Conservation (phyloP, 2,329 filamentous ascomycete genomes). For the Alternaria solani region DNA sequence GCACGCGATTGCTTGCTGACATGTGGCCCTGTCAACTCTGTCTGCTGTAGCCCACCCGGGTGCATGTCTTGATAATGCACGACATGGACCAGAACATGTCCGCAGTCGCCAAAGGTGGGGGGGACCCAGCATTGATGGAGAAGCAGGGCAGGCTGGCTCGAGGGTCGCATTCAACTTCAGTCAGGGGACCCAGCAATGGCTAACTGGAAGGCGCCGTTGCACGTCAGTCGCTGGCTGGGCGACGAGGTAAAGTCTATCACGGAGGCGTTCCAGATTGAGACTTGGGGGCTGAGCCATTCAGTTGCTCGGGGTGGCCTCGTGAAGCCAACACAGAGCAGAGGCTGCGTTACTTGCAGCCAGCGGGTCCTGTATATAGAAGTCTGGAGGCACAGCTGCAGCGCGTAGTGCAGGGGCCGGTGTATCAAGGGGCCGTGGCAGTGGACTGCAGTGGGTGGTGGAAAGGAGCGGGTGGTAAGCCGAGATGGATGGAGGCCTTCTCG, state of each 20-base stretch:
- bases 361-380: conserved; percentile 4
- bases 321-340: background rate
- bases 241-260: conserved; percentile 4
- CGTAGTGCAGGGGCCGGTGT: conserved; percentile 11
- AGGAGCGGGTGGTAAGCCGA: conserved; percentile 2
- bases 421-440: conserved; percentile 3
- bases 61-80: conserved; percentile 10
- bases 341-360: background rate
- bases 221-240: conserved; percentile 6
- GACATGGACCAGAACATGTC: conserved; percentile 7
- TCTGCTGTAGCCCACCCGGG: background rate
- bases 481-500: background rate
- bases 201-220: background rate
- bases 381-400: conserved; percentile 10
- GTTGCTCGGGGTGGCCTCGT: background rate
- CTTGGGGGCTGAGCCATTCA: background rate
- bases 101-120: background rate
- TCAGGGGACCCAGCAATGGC: background rate
- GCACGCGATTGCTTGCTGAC: conserved; percentile 11
- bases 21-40: background rate
- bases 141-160: background rate
- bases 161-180: conserved; percentile 2
- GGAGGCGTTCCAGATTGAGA: conserved; percentile 3
- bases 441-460: background rate
- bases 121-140: background rate